These are phyloP conservation scores for Globisporangium takayamanum DNA, from an alignment of 352 stramenopile genomes.

Conservation along the genomic window DNA sequence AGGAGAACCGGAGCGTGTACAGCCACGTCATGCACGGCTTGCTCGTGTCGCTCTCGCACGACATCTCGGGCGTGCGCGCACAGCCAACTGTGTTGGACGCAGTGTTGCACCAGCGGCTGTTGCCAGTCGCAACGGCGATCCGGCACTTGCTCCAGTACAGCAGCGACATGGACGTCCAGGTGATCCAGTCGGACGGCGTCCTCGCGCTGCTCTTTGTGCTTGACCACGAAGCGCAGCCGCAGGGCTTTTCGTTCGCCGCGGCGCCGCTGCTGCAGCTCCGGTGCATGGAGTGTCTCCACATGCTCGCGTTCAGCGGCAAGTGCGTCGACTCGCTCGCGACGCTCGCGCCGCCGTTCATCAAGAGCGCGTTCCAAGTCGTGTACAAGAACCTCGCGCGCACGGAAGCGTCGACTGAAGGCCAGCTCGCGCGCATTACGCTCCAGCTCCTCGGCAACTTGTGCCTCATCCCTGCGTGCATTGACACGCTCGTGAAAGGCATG, in stretches of 20 bases:
- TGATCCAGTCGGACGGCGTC: slow-evolving; percentile 71
- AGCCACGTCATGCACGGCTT: slow-evolving; percentile 73
- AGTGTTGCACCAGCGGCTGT: slow-evolving; percentile 59
- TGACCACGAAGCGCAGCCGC: slow-evolving; percentile 76
- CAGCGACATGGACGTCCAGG: slow-evolving; percentile 76
- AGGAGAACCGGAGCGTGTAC: slow-evolving; percentile 48
- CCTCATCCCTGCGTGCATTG: slow-evolving; percentile 79
- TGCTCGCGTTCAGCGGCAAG: slow-evolving; percentile 82
- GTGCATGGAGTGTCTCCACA: slow-evolving; percentile 84
- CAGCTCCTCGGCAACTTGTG: slow-evolving; percentile 83
- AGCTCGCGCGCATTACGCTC: slow-evolving; percentile 70
- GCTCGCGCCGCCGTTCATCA: slow-evolving; percentile 76
- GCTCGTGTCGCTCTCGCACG: slow-evolving; percentile 56
- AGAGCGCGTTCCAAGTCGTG: slow-evolving; percentile 77
- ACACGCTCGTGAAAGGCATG: slow-evolving; percentile 86
- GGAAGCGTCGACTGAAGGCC: slow-evolving; percentile 74
- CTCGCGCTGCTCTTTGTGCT: slow-evolving; percentile 67
- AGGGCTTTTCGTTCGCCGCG: slow-evolving; percentile 71
- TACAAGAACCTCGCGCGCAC: slow-evolving; percentile 78
- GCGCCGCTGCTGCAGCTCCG: slow-evolving; percentile 71
- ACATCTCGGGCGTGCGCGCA: slow-evolving; percentile 64
- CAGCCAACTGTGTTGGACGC: slow-evolving; percentile 63
- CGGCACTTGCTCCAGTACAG: slow-evolving; percentile 78
- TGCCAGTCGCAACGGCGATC: slow-evolving; percentile 75
- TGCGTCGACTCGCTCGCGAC: slow-evolving; percentile 72